Evolutionary conservation across 768 basidiomycete genomes (phyloP), one percentile per base, ranked within the genome.

Genomic region (Suillus alpinus): DNA sequence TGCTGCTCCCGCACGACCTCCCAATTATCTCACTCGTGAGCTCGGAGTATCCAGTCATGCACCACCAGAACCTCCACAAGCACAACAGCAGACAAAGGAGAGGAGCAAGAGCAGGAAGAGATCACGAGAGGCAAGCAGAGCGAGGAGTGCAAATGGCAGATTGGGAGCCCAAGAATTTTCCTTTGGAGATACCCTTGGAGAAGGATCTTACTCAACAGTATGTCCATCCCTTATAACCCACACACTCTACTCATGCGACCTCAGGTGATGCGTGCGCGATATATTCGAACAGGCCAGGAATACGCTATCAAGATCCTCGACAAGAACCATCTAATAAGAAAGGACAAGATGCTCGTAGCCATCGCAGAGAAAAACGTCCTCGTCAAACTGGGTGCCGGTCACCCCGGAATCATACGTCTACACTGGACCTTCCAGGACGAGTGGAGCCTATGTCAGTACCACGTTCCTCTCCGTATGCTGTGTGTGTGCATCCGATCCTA

Each of bases 381-480:
- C 40, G 81, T 89, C 39, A 77, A 81, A 14, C 78, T 92, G 20
- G 79, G 79, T 16, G 80, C 82, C 3, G 82, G 84, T 4, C 92
- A 95, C 74, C 89, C 91, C 6, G 93, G 93, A 1, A 84, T 96
- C 57, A 84, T 95, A 10, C 85, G 86, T 53, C 76, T 95, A 32
- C 87, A 88, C 65, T 92, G 86, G 77, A 87, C 92, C 1, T 95
- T 95, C 67, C 92, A 94, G 65, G 94, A 95, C 68, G 82, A 87
- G 23, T 86, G 83, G 79, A 87, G 88, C 64, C 77, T 96, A 43
- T 96, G 91, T 83, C 36, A 47, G 46, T 37, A 14, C 26, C 34
- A 4, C 55, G 29, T 34, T 4, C 23, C 26, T 31, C 46, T 47
- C 8, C 43, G 1, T 18, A 26, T 34, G 26, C 4, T 5, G 3